Percentiles rank a stretch among this genome's conserved stretches.
Evolutionary conservation across 345 rosid species (phyloP).

Genomic region (Arabidopsis arenosa): DNA sequence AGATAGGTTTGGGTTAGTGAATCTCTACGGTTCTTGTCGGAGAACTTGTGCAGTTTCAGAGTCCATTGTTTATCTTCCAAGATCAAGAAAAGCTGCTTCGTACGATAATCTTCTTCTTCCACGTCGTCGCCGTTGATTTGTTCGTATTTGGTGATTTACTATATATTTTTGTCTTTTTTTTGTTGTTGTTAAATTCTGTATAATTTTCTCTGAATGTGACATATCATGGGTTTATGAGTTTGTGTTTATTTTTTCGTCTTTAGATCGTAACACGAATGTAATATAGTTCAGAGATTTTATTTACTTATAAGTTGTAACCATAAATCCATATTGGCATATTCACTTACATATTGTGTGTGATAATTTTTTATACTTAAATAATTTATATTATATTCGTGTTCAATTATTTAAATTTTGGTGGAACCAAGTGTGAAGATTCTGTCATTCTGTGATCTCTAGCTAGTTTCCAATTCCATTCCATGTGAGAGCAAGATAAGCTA

Average conservation of each 20-base stretch:
- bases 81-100: conserved; percentile 46
- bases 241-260: neutral
- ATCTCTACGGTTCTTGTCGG: conserved; percentile 71
- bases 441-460: conserved; percentile 30
- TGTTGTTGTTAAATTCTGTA: neutral
- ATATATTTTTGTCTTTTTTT: neutral
- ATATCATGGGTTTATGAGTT: conserved; percentile 27
- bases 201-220: conserved; percentile 37
- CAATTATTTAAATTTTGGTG: conserved; percentile 35
- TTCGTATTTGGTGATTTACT: conserved; percentile 3
- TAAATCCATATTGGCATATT: conserved; percentile 3
- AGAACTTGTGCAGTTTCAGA: conserved; percentile 68
- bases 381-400: neutral
- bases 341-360: neutral
- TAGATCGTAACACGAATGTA: conserved; percentile 24
- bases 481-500: conserved; percentile 40
- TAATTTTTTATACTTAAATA: neutral
- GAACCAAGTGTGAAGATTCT: conserved; percentile 39
- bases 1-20: conserved; percentile 69
- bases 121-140: conserved; percentile 34
- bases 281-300: neutral
- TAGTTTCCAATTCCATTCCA: conserved; percentile 42
- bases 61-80: conserved; percentile 69
- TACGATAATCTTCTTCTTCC: conserved; percentile 42
- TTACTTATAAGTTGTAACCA: conserved; percentile 27